Conservation (phyloP, 805 yeast genomes). For the Wickerhamomyces ciferrii region DNA sequence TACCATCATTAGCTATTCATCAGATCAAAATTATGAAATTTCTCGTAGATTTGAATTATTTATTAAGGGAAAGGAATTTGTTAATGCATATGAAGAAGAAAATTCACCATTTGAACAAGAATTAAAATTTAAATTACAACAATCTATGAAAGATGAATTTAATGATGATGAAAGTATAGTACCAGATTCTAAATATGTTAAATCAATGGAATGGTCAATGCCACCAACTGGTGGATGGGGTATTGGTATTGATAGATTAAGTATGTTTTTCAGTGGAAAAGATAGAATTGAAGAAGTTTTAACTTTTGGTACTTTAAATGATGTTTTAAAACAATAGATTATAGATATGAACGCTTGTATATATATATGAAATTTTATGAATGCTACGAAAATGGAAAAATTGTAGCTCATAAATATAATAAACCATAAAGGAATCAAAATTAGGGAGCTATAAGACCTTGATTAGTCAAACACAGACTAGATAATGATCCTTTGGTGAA, state of each 20-base stretch:
- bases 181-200: slow-evolving; percentile 69
- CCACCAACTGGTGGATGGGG: slow-evolving; percentile 99
- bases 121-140: slow-evolving; percentile 58
- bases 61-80: slow-evolving; percentile 73
- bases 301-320: slow-evolving; percentile 68
- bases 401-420: too few species aligned
- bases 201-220: slow-evolving; percentile 84
- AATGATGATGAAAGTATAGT: slow-evolving; percentile 59
- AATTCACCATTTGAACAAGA: slow-evolving; percentile 76
- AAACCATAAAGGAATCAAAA: too few species aligned
- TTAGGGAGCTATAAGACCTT: too few species aligned
- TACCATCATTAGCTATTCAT: slow-evolving; percentile 22
- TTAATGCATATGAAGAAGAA: slow-evolving; percentile 95
- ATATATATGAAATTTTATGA: not conserved
- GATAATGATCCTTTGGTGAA: too few species aligned
- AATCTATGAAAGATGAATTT: slow-evolving; percentile 35
- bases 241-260: slow-evolving; percentile 83
- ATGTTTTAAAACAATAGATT: slow-evolving; percentile 57
- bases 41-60: slow-evolving; percentile 83
- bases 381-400: too few species aligned
- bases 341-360: not conserved
- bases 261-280: slow-evolving; percentile 67
- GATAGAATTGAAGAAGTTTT: slow-evolving; percentile 71
- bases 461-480: too few species aligned
- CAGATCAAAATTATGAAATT: slow-evolving; percentile 27